Conservation (phyloP, 345 rosid species). For the Gossypium sturtianum region DNA sequence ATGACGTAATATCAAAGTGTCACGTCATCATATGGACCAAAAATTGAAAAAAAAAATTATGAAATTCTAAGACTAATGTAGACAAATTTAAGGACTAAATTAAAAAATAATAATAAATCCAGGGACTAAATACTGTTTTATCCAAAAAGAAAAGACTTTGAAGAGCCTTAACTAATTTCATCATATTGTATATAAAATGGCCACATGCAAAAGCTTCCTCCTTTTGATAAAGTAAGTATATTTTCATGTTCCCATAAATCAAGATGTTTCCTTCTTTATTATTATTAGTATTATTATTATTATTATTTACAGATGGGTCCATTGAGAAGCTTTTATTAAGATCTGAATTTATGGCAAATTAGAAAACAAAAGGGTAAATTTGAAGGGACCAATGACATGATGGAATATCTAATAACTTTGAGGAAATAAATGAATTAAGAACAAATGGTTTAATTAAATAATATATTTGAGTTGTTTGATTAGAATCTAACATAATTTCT, state of each 20-base stretch:
- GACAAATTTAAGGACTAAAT: too few species aligned
- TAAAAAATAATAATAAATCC: fast-evolving
- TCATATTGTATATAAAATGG: conserved; percentile 6
- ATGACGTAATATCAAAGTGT: too few species aligned
- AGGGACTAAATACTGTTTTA: too few species aligned
- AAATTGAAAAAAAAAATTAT: too few species aligned
- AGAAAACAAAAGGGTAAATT: neutral
- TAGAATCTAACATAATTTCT: neutral
- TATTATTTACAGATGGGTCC: neutral
- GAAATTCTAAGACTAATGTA: too few species aligned
- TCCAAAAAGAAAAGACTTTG: conserved; percentile 12
- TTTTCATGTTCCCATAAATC: conserved; percentile 6
- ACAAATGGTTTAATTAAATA: neutral
- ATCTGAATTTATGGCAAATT: conserved; percentile 6
- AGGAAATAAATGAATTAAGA: neutral
- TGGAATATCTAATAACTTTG: neutral
- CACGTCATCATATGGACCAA: too few species aligned
- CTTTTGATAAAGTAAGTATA: neutral
- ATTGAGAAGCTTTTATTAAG: neutral
- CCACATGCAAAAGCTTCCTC: neutral
- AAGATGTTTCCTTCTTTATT: neutral
- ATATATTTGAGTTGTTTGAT: neutral
- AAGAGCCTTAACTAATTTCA: conserved; percentile 3
- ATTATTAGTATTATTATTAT: neutral
- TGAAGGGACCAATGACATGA: neutral